Evolutionary conservation across 164 flowering plant genomes (phyloP).

Genomic region (Buxus sempervirens): DNA sequence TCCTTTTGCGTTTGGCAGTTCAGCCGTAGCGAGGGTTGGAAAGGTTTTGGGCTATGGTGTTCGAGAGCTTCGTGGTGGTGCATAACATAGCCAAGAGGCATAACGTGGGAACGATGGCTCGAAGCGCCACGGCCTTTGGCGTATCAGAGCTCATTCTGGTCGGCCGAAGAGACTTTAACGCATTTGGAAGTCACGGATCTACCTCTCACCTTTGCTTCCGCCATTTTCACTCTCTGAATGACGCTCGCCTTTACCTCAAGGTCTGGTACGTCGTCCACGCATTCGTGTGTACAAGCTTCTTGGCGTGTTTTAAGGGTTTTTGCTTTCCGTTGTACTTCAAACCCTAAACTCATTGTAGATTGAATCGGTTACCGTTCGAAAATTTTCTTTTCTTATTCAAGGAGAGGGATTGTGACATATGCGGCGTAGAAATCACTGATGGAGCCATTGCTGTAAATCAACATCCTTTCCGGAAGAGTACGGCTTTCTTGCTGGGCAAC

Average conservation of each 20-base stretch:
- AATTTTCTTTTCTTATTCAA: constrained; percentile 20
- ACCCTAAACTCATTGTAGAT: neutral
- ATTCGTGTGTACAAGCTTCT: neutral
- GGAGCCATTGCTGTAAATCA: constrained; percentile 70
- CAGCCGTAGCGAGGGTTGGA: no score
- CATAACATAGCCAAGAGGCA: constrained; percentile 98
- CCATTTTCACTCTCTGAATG: constrained; percentile 80
- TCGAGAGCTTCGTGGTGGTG: constrained; percentile 73
- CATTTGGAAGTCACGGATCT: constrained; percentile 97
- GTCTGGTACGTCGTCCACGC: constrained; percentile 14
- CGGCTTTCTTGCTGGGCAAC: constrained; percentile 90
- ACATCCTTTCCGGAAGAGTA: constrained; percentile 82
- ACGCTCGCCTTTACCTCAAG: constrained; percentile 75
- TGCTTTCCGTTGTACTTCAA: neutral
- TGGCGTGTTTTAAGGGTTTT: constrained; percentile 3
- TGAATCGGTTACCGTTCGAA: neutral
- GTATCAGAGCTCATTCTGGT: constrained; percentile 83
- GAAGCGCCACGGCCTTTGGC: constrained; percentile 96
- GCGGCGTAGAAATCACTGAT: constrained; percentile 90
- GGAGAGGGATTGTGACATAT: constrained; percentile 86
- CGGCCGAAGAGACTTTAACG: constrained; percentile 93
- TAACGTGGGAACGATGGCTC: constrained; percentile 90
- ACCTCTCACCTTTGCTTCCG: constrained; percentile 80
- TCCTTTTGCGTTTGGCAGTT: no score
- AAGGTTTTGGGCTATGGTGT: constrained; percentile 11